These are phyloP conservation scores for Perkinsus olseni DNA, from an alignment of 169 alveolate species.

Conservation along the genomic window DNA sequence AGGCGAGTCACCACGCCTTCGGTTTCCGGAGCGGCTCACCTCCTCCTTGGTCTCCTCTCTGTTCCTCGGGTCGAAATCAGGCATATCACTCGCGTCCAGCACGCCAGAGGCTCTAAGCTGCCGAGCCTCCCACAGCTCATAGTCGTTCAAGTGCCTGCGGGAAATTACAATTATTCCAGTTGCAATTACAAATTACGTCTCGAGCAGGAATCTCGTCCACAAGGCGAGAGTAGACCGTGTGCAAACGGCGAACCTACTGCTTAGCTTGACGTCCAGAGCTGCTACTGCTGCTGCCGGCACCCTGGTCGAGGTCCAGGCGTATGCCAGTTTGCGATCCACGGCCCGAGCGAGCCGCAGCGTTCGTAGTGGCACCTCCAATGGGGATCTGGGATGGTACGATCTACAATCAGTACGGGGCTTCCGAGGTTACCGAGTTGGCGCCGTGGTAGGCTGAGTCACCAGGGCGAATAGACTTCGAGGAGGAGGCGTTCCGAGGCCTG, in stretches of 20 bases:
- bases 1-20: not conserved
- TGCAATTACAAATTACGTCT: no score
- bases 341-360: not conserved
- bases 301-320: not conserved
- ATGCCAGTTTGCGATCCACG: not conserved
- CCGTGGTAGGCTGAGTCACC: not conserved
- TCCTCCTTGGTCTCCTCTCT: not conserved
- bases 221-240: no score
- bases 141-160: conserved; percentile 22
- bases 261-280: not conserved
- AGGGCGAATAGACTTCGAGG: not conserved
- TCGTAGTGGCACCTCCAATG: not conserved
- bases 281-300: not conserved
- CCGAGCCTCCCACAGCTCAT: conserved; percentile 40
- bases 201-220: no score
- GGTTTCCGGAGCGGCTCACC: conserved; percentile 7
- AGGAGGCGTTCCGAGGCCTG: conserved; percentile 18
- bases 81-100: conserved; percentile 7
- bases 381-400: not conserved
- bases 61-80: conserved; percentile 7
- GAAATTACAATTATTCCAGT: no score
- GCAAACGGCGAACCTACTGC: no score
- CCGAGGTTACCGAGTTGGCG: not conserved
- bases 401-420: not conserved
- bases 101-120: conserved; percentile 34